A percentile compares a stretch with the other conserved stretches of the same genome.
phyloP scores from a whole-genome alignment of 805 yeast genomes.

The Yarrowia yakushimensis region DNA sequence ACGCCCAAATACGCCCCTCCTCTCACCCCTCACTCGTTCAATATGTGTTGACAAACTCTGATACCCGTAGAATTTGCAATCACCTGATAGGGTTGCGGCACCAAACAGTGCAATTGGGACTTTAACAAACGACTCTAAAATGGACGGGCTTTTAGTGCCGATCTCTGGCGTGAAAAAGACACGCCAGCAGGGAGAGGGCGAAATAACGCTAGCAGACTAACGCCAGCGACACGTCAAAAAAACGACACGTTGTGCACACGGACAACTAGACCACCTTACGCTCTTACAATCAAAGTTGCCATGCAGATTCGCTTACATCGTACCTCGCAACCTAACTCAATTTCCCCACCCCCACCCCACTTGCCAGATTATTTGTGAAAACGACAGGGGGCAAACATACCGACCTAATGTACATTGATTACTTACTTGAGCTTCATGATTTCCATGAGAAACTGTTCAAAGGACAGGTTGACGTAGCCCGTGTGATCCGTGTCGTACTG shows the following conservation, averaged over 20 bases:
- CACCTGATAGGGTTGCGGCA: constrained; percentile 17
- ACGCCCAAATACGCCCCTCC: not conserved
- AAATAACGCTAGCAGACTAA: not conserved
- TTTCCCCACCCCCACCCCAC: constrained; percentile 20
- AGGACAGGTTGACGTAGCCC: constrained; percentile 46
- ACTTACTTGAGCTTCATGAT: constrained; percentile 30
- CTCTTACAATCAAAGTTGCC: constrained; percentile 9
- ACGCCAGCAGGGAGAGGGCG: not conserved
- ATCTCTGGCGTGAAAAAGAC: not conserved
- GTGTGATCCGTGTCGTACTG: constrained; percentile 70
- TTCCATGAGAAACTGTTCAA: constrained; percentile 41
- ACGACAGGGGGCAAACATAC: not conserved
- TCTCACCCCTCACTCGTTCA: not conserved
- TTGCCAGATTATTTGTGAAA: not conserved
- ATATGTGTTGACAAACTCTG: not conserved
- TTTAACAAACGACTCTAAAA: not conserved
- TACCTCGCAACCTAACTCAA: constrained; percentile 22
- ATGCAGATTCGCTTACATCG: constrained; percentile 22
- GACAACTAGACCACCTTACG: not conserved
- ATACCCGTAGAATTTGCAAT: not conserved
- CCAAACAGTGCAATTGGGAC: not conserved
- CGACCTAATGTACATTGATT: not conserved
- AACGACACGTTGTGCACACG: not conserved
- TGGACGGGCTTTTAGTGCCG: not conserved
- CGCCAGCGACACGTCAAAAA: not conserved